Base-by-base conservation (phyloP, 257 asterid species). In the Ilex aquifolium region DNA sequence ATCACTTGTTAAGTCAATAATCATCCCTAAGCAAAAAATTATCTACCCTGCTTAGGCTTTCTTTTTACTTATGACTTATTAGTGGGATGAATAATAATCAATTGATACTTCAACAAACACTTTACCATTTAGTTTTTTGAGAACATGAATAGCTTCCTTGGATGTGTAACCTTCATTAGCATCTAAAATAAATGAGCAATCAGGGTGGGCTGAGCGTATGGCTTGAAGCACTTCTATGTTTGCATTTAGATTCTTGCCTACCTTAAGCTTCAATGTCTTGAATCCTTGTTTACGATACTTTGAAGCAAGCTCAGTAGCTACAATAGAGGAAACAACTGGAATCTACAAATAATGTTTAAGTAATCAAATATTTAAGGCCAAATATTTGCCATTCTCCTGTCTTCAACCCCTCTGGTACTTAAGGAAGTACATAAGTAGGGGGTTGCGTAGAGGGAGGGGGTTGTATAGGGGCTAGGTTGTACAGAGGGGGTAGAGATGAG, bases 161-260 rank as follows among this genome's bases (percentile, higher is more conserved):
- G 92, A 77, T 49, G 52, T 85, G 78, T 90, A 90, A 49, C 97
- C 97, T 77, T 87, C 97, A 74, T 90, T 90, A 70, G 95, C 97
- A 82, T 90, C 97, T 68, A 90, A 69, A 68, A 90, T 87, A 75
- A 90, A 90, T 56, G 62, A 71, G 72, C 95, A 90, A 74, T 87
- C 83, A 4, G 97, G 97, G 59, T 87, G 90, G 70, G 83, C 88
- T 13, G 16, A 61, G 49, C 95, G 92, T 63, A 87, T 90, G 54
- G 97, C 87, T 75, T 77, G 88, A 75, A 90, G 94, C 68, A 87
- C 95, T 71, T 87, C 85, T 49, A 90, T 83, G 72, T 90, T 95
- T 44, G 77, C 74, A 5, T 60, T 69, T 59, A 87, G 79, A 77
- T 87, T 82, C 80, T 82, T 85, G 67, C 97, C 95, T 60, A 85